Base-by-base conservation (phyloP, 331 rosid genomes). In the Malus hybrid region DNA sequence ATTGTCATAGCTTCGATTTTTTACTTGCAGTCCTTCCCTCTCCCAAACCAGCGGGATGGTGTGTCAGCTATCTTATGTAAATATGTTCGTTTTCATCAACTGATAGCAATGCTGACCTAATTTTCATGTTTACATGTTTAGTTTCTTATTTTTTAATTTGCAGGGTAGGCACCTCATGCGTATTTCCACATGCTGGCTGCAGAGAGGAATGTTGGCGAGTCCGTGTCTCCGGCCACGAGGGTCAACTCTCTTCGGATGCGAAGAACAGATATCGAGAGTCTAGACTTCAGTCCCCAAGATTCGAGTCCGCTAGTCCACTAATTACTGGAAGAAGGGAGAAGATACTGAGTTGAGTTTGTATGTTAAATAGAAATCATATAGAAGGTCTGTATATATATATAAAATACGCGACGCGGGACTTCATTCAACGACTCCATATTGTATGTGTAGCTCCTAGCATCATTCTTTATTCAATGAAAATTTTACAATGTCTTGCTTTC, bases 11-110 rank as follows among this genome's bases (percentile, higher is more conserved):
- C 73, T 69, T 68, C 79, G 10, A 14, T 80, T 61, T 80, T 76
- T 50, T 80, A 80, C 76, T 74, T 80, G 63, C 83, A 80, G 34
- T 74, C 73, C 65, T 80, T 80, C 69, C 83, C 83, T 15, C 56
- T 39, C n/a, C 83, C 83, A 46, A 32, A 74, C 68, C 50, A 74
- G 55, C 28, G n/a, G 5, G 65, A 74, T 22, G 83, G 83, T 80
- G 52, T 3, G 69, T 59, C 52, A 19, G 13, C 69, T 24, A 12
- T 18, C 22, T n/a, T 7, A 7, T 39, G 13, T 39, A 31, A n/a
- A 44, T 15, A 15, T 10, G 31, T 73, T 46, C 15, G 27, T 70
- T 70, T 70, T 70, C 33, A 39, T 54, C 56, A 10, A 39, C 64
- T 70, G 15, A 5, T 31, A 14, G 50, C 20, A 29, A 19, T 54